Conservation (phyloP, 441 rosid species). For the Erodium texanum region DNA sequence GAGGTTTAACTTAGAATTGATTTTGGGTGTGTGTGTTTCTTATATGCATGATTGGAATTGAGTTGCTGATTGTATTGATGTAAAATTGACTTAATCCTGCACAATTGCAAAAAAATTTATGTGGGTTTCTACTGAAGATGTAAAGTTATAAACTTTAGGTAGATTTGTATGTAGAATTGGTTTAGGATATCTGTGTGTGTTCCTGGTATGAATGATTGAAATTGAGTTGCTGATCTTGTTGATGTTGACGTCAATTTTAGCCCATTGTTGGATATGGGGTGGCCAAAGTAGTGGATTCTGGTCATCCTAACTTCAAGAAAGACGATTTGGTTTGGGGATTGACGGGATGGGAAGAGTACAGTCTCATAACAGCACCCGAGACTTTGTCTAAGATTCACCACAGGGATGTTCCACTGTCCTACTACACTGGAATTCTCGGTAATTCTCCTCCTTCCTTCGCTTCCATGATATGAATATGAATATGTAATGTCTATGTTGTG, state of each 20-base stretch:
- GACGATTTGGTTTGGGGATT: slow-evolving; percentile 33
- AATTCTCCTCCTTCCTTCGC: neutral
- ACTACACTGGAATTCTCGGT: slow-evolving; percentile 46
- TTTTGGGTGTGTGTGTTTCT: too few relatives aligned
- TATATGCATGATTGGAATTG: too few relatives aligned
- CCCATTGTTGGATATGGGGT: slow-evolving; percentile 36
- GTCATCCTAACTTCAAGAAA: slow-evolving; percentile 23
- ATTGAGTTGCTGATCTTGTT: neutral
- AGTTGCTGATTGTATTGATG: neutral
- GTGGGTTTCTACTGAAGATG: too few relatives aligned
- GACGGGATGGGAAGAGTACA: slow-evolving; percentile 41
- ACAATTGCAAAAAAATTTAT: too few relatives aligned
- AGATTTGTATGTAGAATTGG: neutral
- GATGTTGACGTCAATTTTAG: slow-evolving; percentile 19
- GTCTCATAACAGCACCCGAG: slow-evolving; percentile 18
- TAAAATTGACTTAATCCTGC: too few relatives aligned
- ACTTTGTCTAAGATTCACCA: slow-evolving; percentile 17
- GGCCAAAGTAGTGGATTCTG: slow-evolving; percentile 30
- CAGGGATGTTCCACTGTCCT: slow-evolving; percentile 30
- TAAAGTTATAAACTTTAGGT: too few relatives aligned
- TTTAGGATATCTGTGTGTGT: neutral
- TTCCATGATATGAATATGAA: neutral
- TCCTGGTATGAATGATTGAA: too few relatives aligned
- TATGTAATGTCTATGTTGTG: too few relatives aligned
- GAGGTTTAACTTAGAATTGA: neutral